Percentiles rank a stretch among this genome's conserved stretches.
These are phyloP conservation scores for Rhizophlyctis rosea DNA, from an alignment of 192 early-diverging fungal genomes.

Conservation along the genomic window DNA sequence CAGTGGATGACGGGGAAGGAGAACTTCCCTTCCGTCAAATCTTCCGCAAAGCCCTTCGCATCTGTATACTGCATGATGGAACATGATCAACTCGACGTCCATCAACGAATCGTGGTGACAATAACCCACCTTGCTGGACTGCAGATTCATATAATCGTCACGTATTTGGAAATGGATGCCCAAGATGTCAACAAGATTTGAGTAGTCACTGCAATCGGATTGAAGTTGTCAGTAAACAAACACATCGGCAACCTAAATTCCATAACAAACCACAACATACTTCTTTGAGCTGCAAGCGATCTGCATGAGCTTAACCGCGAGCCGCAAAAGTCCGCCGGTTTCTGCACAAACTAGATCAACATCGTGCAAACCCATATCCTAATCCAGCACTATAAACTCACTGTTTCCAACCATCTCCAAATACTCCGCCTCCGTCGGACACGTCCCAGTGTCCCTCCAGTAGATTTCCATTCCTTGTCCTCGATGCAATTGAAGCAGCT, in stretches of 20 bases:
- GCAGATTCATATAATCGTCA: constrained; percentile 95
- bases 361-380: too few species aligned
- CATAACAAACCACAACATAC: constrained; percentile 14
- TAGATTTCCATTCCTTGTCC: constrained; percentile 99
- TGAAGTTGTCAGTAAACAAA: background rate
- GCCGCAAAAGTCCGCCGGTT: constrained; percentile 91
- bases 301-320: constrained; percentile 95
- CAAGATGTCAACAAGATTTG: constrained; percentile 76
- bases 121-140: constrained; percentile 65
- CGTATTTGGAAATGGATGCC: constrained; percentile 96
- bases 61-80: constrained; percentile 66
- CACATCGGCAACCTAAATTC: background rate
- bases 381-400: constrained; percentile 54
- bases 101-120: constrained; percentile 6
- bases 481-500: constrained; percentile 85
- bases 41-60: constrained; percentile 98
- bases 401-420: constrained; percentile 94
- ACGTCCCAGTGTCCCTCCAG: constrained; percentile 87
- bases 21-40: constrained; percentile 98
- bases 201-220: constrained; percentile 62
- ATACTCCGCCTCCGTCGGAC: constrained; percentile 91
- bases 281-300: constrained; percentile 19
- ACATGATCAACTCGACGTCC: background rate
- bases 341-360: too few species aligned
- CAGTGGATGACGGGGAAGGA: constrained; percentile 92